A percentile compares a stretch with the other conserved stretches of the same genome.
Evolutionary conservation across 768 basidiomycete genomes (phyloP).

Genomic region (Podaxis carcinomalis): DNA sequence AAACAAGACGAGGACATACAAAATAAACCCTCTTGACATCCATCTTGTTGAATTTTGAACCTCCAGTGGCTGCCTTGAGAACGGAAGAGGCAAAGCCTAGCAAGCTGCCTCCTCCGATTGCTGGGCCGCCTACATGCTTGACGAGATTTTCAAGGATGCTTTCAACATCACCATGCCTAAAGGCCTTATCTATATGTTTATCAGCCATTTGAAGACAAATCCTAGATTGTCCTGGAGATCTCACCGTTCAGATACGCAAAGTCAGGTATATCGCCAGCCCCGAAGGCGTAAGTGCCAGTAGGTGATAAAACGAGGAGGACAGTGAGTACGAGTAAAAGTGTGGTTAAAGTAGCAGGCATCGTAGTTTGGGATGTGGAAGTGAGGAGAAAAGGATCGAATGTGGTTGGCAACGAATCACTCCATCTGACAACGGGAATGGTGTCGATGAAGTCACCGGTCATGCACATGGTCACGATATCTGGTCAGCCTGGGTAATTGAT

Average conservation of each 20-base stretch:
- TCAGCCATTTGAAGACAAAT: conserved; percentile 1
- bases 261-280: conserved; percentile 68
- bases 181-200: conserved; percentile 52
- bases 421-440: neutral
- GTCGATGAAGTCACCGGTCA: conserved; percentile 7
- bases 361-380: conserved; percentile 1
- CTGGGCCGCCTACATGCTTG: conserved; percentile 47
- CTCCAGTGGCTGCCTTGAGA: conserved; percentile 39
- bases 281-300: conserved; percentile 45
- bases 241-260: conserved; percentile 62
- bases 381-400: conserved; percentile 5
- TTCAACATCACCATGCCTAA: conserved; percentile 76
- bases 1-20: conserved; percentile 40
- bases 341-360: conserved; percentile 23
- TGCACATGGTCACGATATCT: neutral
- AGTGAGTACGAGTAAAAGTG: conserved; percentile 29
- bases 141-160: conserved; percentile 56
- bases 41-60: conserved; percentile 55
- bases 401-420: neutral
- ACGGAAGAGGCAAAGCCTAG: conserved; percentile 47
- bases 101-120: conserved; percentile 40
- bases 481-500: neutral
- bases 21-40: conserved; percentile 71
- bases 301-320: conserved; percentile 40
- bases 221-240: conserved; percentile 11